Evolutionary conservation across 169 alveolate genomes (phyloP).

Genomic region (Plasmodium ovale): DNA sequence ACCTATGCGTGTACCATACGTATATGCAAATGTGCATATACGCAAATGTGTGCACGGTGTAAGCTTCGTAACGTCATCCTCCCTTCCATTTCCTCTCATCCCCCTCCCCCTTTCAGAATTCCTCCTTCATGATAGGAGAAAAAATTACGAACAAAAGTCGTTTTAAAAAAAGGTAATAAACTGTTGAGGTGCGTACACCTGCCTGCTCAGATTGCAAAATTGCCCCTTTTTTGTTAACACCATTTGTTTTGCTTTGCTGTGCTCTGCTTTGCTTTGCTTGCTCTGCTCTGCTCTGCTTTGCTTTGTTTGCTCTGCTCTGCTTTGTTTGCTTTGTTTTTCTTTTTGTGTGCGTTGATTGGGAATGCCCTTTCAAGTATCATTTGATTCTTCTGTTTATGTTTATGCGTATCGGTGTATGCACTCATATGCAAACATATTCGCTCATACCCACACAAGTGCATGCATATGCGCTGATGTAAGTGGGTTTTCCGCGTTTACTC

Average conservation of each 20-base stretch:
- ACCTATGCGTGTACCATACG: too few relatives aligned
- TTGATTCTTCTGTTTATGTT: background rate
- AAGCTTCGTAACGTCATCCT: too few relatives aligned
- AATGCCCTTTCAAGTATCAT: background rate
- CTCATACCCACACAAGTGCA: too few relatives aligned
- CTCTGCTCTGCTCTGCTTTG: background rate
- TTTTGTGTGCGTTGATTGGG: background rate
- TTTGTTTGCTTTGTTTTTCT: constrained; percentile 1
- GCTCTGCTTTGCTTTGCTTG: background rate
- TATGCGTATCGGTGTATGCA: background rate
- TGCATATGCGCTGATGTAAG: too few relatives aligned
- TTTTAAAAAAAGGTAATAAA: constrained; percentile 31
- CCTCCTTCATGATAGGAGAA: constrained; percentile 68
- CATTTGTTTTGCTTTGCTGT: too few relatives aligned
- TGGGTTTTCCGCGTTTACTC: background rate
- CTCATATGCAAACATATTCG: too few relatives aligned
- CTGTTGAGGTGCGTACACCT: background rate
- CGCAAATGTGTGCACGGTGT: too few relatives aligned
- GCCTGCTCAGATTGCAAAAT: too few relatives aligned
- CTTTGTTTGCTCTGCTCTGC: too few relatives aligned
- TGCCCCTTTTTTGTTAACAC: too few relatives aligned
- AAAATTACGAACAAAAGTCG: constrained; percentile 36
- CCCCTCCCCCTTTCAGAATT: constrained; percentile 30
- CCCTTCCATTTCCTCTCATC: background rate
- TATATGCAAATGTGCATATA: too few relatives aligned